Conservation (phyloP, 805 yeast species). For the Teunomyces kruisii region DNA sequence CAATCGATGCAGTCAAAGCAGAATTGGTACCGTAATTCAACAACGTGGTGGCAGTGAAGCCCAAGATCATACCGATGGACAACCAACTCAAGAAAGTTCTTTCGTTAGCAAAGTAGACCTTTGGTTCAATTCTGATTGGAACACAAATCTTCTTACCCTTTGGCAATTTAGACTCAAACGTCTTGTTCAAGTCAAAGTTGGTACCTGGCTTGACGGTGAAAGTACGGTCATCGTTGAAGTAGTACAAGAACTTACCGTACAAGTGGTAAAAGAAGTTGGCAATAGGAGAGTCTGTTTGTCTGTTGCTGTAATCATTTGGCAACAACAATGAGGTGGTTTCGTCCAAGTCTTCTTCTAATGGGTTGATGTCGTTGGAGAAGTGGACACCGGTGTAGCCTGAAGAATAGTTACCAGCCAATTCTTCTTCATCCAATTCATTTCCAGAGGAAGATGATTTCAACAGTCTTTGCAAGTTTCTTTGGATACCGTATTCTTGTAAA, state of each 20-base stretch:
- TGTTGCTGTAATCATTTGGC: slow-evolving; percentile 32
- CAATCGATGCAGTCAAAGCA: slow-evolving; percentile 78
- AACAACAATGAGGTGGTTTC: slow-evolving; percentile 44
- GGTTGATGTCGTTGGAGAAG: slow-evolving; percentile 45
- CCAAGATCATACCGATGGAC: slow-evolving; percentile 82
- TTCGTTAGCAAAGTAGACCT: slow-evolving; percentile 98
- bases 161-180: slow-evolving; percentile 65
- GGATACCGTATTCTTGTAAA: slow-evolving; percentile 61
- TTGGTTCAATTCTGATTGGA: slow-evolving; percentile 96
- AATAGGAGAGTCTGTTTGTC: slow-evolving; percentile 30
- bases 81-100: slow-evolving; percentile 94
- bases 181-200: slow-evolving; percentile 42
- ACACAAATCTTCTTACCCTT: slow-evolving; percentile 87
- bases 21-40: slow-evolving; percentile 78
- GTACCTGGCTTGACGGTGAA: slow-evolving; percentile 46
- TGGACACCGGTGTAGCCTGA: slow-evolving; percentile 37
- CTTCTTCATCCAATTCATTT: slow-evolving; percentile 69
- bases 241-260: slow-evolving; percentile 39
- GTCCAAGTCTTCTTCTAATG: slow-evolving; percentile 51
- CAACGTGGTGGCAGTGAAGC: slow-evolving; percentile 85
- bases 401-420: slow-evolving; percentile 45
- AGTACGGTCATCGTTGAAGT: slow-evolving; percentile 45
- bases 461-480: slow-evolving; percentile 32
- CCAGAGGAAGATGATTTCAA: slow-evolving; percentile 45
- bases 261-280: slow-evolving; percentile 29